These are phyloP conservation scores for Teratosphaeriaceae sp. DNA, from an alignment of 2,329 filamentous ascomycete genomes.

Conservation along the genomic window DNA sequence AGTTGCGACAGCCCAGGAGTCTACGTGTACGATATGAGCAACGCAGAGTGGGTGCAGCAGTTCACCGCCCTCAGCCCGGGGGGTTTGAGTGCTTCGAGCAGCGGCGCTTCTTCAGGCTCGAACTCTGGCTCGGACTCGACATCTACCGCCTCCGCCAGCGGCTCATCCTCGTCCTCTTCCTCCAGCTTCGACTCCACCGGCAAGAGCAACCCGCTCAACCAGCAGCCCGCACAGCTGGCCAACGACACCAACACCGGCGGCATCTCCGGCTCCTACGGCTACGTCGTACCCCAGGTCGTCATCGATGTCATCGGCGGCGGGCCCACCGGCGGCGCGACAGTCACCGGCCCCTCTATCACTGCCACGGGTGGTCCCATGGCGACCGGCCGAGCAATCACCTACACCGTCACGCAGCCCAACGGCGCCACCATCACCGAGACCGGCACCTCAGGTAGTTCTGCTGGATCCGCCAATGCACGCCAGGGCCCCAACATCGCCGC, in stretches of 20 bases:
- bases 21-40: constrained; percentile 71
- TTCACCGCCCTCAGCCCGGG: constrained; percentile 60
- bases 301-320: constrained; percentile 61
- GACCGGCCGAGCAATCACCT: constrained; percentile 62
- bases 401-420: constrained; percentile 52
- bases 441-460: constrained; percentile 34
- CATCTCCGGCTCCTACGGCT: constrained; percentile 56
- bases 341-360: constrained; percentile 55
- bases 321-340: constrained; percentile 60
- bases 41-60: constrained; percentile 59
- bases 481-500: constrained; percentile 44
- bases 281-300: constrained; percentile 61
- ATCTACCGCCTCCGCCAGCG: constrained; percentile 8
- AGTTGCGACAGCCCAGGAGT: constrained; percentile 62
- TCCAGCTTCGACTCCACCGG: constrained; percentile 23
- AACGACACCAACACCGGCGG: constrained; percentile 44
- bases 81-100: constrained; percentile 15
- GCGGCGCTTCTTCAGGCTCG: neutral
- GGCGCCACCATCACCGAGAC: constrained; percentile 44
- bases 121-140: constrained; percentile 5
- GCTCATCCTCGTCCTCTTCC: constrained; percentile 9
- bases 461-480: constrained; percentile 25
- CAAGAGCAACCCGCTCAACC: constrained; percentile 39
- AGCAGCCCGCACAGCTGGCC: constrained; percentile 44
- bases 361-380: constrained; percentile 64